phyloP scores from a whole-genome alignment of 805 yeast genomes.

The Teunomyces kruisii region DNA sequence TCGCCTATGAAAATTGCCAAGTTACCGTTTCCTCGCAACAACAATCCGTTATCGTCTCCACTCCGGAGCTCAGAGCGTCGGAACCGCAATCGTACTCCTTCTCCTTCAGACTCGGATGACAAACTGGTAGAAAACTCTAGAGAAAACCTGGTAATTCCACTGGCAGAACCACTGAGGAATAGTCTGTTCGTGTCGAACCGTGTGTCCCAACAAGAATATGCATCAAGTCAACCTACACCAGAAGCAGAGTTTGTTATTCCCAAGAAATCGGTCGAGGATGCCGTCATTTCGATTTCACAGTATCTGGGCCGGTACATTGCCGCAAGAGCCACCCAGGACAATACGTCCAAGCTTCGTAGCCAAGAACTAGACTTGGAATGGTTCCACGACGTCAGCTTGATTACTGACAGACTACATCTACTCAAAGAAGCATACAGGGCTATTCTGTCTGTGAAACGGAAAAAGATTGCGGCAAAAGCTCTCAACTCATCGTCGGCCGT shows the following conservation, averaged over 20 bases:
- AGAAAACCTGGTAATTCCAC: background rate
- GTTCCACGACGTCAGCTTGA: constrained; percentile 21
- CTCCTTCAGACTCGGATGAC: constrained; percentile 1
- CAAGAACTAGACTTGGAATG: constrained; percentile 16
- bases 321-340: background rate
- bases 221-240: background rate
- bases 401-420: constrained; percentile 26
- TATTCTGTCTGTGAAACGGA: constrained; percentile 21
- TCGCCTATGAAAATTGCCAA: constrained; percentile 8
- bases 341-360: constrained; percentile 2
- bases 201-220: background rate
- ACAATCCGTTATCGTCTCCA: constrained; percentile 2
- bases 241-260: background rate
- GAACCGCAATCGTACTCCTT: constrained; percentile 1
- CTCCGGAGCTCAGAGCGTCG: constrained; percentile 5
- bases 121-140: background rate
- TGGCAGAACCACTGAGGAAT: background rate
- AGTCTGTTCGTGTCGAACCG: background rate
- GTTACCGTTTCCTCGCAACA: constrained; percentile 4
- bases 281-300: constrained; percentile 9
- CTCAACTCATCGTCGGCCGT: background rate
- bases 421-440: constrained; percentile 28
- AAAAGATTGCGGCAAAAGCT: constrained; percentile 7
- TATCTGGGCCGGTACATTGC: constrained; percentile 7
- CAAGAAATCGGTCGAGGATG: constrained; percentile 7